Conservation (phyloP, 805 yeast genomes). For the Torulaspora delbrueckii region DNA sequence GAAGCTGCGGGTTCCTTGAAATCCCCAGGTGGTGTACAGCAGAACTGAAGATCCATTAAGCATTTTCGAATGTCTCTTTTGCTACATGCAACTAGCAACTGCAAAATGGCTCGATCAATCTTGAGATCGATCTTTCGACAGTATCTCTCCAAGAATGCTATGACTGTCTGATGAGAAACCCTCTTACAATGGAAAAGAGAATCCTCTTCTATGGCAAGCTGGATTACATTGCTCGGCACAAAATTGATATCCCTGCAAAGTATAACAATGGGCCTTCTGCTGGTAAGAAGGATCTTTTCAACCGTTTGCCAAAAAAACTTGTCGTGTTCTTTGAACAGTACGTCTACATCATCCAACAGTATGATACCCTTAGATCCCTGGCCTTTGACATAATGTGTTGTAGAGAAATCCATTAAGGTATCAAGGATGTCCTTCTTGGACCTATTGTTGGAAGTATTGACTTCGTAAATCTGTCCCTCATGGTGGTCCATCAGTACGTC, state of each 20-base stretch:
- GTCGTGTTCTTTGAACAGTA: slow-evolving; percentile 69
- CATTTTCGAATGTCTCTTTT: slow-evolving; percentile 45
- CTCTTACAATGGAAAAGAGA: slow-evolving; percentile 36
- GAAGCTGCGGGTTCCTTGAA: slow-evolving; percentile 1
- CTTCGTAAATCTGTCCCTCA: slow-evolving; percentile 72
- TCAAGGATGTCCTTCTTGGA: slow-evolving; percentile 65
- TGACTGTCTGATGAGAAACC: slow-evolving; percentile 22
- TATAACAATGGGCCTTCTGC: slow-evolving; percentile 65
- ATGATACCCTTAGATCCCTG: slow-evolving; percentile 54
- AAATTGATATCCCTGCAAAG: slow-evolving; percentile 51
- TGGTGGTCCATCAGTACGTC: slow-evolving; percentile 60
- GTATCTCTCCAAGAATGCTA: slow-evolving; percentile 36
- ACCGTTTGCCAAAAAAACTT: slow-evolving; percentile 75
- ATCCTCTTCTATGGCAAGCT: slow-evolving; percentile 41
- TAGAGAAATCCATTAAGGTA: slow-evolving; percentile 69
- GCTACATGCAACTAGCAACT: slow-evolving; percentile 25
- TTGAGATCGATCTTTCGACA: slow-evolving; percentile 31
- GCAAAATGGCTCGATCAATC: slow-evolving; percentile 33
- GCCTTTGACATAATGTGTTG: slow-evolving; percentile 71
- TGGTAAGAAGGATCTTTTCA: slow-evolving; percentile 51
- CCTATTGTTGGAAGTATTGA: slow-evolving; percentile 70
- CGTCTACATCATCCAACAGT: slow-evolving; percentile 80
- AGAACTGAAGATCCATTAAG: slow-evolving; percentile 42
- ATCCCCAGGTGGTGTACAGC: slow-evolving; percentile 13
- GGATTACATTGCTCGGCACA: slow-evolving; percentile 47